Evolutionary conservation across 164 flowering plant genomes (phyloP), one percentile per base, ranked within the genome.

Genomic region (Pachysandra terminalis): DNA sequence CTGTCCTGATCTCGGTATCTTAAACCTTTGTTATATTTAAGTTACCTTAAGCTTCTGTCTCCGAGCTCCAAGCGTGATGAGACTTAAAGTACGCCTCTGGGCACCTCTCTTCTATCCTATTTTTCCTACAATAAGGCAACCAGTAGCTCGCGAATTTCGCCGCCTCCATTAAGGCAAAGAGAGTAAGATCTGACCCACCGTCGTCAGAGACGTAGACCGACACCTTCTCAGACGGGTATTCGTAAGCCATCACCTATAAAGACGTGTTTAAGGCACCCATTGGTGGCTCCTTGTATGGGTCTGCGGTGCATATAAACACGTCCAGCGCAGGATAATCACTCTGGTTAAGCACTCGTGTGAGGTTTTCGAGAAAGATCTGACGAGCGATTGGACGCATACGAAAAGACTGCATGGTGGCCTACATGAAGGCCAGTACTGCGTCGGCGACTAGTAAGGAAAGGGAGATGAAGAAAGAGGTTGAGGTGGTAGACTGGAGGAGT

Each of bases 221-320:
- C 15, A 84, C 9, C 81, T 85, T 85, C 61, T 80, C 80, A 2
- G 83, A 17, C 35, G 89, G 91, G 63, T 84, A 85, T 26, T 87
- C 89, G 53, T 78, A 85, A 19, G 91, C 91, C 89, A 87, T 71
- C 59, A 82, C 81, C 15, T 89, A 85, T 28, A 85, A 27, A 8
- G 81, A 86, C 32, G 91, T 85, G 79, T 80, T 81, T n/a, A 79
- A 84, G 15, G 77, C 83, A 2, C 71, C 49, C 35, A 80, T 59
- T 6, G 91, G 91, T 0, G 91, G 91, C 72, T 87, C 91, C 71
- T 82, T 84, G 70, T 75, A 71, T 0, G 91, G 89, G 63, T 87
- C 91, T 6, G 91, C 91, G 0, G 89, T 87, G 78, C 89, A 84
- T 61, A 87, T 73, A 37, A 87, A 82, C 67, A 87, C 79, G 66